These are phyloP conservation scores for Ascochyta clinopodiicola DNA, from an alignment of 2,329 filamentous ascomycete genomes.

Conservation along the genomic window DNA sequence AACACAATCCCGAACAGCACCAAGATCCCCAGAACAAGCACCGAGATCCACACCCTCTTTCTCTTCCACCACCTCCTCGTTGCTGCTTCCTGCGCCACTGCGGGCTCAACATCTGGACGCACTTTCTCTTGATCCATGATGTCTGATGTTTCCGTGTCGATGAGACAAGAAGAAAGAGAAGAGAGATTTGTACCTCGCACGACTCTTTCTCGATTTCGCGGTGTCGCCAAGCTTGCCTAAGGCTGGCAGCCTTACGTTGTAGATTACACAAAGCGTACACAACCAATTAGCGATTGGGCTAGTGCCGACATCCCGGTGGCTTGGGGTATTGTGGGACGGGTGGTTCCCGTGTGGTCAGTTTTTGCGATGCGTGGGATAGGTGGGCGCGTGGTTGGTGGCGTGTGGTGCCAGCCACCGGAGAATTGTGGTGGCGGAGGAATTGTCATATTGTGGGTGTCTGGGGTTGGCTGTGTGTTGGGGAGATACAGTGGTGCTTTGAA, in stretches of 20 bases:
- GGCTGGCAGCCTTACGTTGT: background rate
- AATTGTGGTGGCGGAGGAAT: too few relatives aligned
- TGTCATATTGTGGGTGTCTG: too few relatives aligned
- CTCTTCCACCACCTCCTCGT: conserved; percentile 7
- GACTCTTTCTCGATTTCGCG: background rate
- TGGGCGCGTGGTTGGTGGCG: too few relatives aligned
- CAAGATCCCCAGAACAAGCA: background rate
- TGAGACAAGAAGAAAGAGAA: too few relatives aligned
- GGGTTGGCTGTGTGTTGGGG: too few relatives aligned
- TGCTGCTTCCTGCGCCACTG: background rate
- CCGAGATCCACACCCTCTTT: conserved; percentile 2
- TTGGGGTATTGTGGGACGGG: too few relatives aligned
- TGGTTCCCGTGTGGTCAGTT: background rate
- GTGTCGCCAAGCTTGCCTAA: conserved; percentile 7
- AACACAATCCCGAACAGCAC: background rate
- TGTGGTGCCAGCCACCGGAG: too few relatives aligned
- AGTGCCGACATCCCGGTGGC: background rate
- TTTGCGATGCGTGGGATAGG: too few relatives aligned
- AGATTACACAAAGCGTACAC: background rate
- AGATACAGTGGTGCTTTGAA: too few relatives aligned
- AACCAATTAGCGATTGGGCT: background rate
- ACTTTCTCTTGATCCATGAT: background rate
- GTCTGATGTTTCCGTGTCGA: background rate
- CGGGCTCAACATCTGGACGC: too few relatives aligned
- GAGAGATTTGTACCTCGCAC: too few relatives aligned